These are phyloP conservation scores for Phytophthora pisi DNA, from an alignment of 352 stramenopile species.

Conservation along the genomic window DNA sequence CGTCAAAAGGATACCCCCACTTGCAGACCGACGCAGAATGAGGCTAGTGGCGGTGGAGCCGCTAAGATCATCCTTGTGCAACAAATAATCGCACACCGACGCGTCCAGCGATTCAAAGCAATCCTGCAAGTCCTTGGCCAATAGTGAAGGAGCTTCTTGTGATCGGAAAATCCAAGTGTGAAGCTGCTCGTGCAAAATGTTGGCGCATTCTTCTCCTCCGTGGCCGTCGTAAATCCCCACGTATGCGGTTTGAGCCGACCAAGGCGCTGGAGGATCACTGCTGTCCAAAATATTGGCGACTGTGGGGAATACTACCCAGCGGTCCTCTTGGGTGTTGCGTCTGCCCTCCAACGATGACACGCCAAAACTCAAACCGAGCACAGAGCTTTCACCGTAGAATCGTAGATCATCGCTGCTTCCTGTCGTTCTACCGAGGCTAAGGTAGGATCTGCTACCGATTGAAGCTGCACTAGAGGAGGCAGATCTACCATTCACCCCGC, in stretches of 20 bases:
- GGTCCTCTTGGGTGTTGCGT: constrained; percentile 80
- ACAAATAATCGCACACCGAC: constrained; percentile 71
- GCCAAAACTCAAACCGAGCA: constrained; percentile 45
- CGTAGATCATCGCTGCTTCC: constrained; percentile 32
- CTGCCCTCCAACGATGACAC: constrained; percentile 66
- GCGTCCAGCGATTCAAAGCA: constrained; percentile 72
- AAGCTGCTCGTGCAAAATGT: constrained; percentile 78
- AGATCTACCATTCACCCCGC: neutral
- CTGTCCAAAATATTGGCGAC: constrained; percentile 30
- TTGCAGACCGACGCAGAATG: constrained; percentile 36
- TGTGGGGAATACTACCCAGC: constrained; percentile 60
- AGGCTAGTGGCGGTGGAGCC: constrained; percentile 80
- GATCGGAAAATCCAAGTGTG: constrained; percentile 67
- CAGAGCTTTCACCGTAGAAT: constrained; percentile 48
- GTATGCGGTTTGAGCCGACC: constrained; percentile 46
- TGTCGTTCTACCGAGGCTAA: constrained; percentile 2
- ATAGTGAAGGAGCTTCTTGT: constrained; percentile 32
- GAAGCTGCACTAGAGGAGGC: constrained; percentile 8
- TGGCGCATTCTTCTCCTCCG: constrained; percentile 71
- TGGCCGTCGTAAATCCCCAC: constrained; percentile 88
- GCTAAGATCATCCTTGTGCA: constrained; percentile 74
- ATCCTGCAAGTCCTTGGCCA: constrained; percentile 37
- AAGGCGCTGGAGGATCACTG: constrained; percentile 7
- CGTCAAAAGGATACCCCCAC: constrained; percentile 32
- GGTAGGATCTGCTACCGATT: constrained; percentile 6